Percentiles rank a stretch among this genome's conserved stretches.
Evolutionary conservation across 768 basidiomycete species (phyloP).

Genomic region (Inosperma sp.): DNA sequence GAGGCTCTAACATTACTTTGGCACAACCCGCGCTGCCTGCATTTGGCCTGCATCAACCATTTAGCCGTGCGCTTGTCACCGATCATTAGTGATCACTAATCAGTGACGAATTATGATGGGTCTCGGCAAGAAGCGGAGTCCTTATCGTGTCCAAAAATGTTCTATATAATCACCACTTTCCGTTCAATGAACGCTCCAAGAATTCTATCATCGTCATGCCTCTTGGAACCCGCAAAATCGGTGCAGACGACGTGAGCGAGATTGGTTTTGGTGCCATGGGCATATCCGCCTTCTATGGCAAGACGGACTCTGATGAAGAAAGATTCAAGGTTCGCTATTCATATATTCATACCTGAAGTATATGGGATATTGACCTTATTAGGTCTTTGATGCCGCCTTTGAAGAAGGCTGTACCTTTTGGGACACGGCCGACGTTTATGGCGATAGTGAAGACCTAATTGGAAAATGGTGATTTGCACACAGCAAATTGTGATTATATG

Average conservation of each 20-base stretch:
- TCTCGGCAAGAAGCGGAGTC: no score
- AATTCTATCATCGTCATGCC: no score
- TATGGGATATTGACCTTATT: constrained; percentile 19
- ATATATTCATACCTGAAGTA: background rate
- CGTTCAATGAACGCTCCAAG: no score
- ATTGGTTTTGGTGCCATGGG: constrained; percentile 65
- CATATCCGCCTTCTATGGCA: constrained; percentile 45
- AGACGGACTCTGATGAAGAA: constrained; percentile 47
- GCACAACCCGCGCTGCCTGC: no score
- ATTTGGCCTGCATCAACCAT: no score
- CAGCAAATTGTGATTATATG: background rate
- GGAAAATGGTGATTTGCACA: constrained; percentile 40
- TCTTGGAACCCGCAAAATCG: constrained; percentile 37
- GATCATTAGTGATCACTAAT: no score
- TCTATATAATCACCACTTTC: no score
- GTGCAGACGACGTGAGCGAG: constrained; percentile 40
- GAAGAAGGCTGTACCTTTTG: constrained; percentile 41
- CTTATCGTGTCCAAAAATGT: no score
- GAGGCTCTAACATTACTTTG: no score
- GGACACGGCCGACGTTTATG: constrained; percentile 48
- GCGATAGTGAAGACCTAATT: constrained; percentile 40
- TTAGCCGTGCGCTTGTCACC: no score
- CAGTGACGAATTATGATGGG: no score
- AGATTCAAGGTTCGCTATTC: constrained; percentile 46
- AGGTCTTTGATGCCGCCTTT: constrained; percentile 40